Base-by-base conservation (phyloP, 2,329 filamentous ascomycete species). In the Trichoderma sp. region DNA sequence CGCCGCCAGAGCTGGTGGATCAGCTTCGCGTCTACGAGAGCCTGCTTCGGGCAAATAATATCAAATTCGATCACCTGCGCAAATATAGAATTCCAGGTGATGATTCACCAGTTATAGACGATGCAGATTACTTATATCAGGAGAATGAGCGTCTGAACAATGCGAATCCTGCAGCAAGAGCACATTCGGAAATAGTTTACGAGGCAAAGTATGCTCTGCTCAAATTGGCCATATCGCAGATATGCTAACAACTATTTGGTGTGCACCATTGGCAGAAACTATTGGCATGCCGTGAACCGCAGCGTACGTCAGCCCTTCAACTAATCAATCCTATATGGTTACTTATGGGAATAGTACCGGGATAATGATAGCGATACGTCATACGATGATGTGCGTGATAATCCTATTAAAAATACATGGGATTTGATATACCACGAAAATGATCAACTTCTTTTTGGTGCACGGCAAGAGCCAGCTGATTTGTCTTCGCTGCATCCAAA, bases 11-110 rank as follows among this genome's bases (percentile, higher is more conserved):
- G 21, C 82, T 93, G 21, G 81, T 93, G 33, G 88, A 90, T 1
- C 88, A 89, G 1, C 80, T 93, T 11, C 86, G 85, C 14, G 81
- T 85, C 0, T 93, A 92, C 76, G 91, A 93, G 80, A 81, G 82
- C 14, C 81, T 93, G 33, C 86, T 93, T 7, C 85, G 84, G 14
- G 81, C 88, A 76, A 86, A 92, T 75, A 85, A 88, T 41, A 85
- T 93, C 74, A 76, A 82, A 0, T 92, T 93, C 77, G 87, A 91
- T 31, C 82, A 85, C 0, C 79, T 87, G 0, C 83, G 84, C 41
- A 78, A 77, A 8, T 75, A 78, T 2, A 45, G 73, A 56, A 71
- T 60, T 71, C 5, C 41, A 79, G 18, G 18, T 16, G 16, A 50
- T 50, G 41, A 50, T 50, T 50, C 8, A 3, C 41, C 41, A 50